Evolutionary conservation across 148 eudicot species (phyloP).

Genomic region (Fagopyrum homotropicum): DNA sequence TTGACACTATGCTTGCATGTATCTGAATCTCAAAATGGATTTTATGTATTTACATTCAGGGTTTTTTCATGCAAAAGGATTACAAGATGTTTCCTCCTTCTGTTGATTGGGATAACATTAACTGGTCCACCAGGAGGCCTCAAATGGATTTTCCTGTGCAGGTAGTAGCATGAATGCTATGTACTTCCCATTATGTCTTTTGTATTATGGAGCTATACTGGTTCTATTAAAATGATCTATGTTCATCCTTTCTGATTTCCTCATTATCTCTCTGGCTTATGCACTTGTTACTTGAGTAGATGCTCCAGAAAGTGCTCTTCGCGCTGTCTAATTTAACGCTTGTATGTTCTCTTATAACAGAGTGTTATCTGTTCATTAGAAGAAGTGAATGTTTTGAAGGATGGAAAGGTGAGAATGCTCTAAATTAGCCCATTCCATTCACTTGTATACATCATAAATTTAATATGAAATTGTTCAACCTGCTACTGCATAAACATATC

Average conservation of each 20-base stretch:
- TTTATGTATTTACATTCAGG: conserved; percentile 36
- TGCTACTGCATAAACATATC: not conserved
- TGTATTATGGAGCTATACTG: not conserved
- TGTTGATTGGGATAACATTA: conserved; percentile 87
- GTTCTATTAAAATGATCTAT: not conserved
- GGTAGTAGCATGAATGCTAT: conserved; percentile 26
- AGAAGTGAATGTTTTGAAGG: conserved; percentile 52
- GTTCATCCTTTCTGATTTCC: not conserved
- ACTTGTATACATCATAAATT: not conserved
- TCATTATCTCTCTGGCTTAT: not conserved
- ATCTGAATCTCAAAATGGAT: not conserved
- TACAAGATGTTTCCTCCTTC: conserved; percentile 96
- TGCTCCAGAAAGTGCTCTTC: not conserved
- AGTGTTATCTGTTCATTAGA: conserved; percentile 82
- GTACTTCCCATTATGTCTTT: conserved; percentile 5
- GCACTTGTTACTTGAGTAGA: not conserved
- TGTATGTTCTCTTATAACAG: conserved; percentile 32
- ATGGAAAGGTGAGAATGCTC: conserved; percentile 59
- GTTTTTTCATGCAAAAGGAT: conserved; percentile 95
- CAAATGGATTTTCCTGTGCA: conserved; percentile 96
- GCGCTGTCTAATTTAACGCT: not conserved
- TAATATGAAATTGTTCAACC: not conserved
- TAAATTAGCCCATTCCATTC: not conserved
- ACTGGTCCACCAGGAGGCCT: conserved; percentile 87
- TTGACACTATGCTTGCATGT: not conserved